Evolutionary conservation across 2,329 filamentous ascomycete species (phyloP).

Genomic region (Coleophoma cylindrospora): DNA sequence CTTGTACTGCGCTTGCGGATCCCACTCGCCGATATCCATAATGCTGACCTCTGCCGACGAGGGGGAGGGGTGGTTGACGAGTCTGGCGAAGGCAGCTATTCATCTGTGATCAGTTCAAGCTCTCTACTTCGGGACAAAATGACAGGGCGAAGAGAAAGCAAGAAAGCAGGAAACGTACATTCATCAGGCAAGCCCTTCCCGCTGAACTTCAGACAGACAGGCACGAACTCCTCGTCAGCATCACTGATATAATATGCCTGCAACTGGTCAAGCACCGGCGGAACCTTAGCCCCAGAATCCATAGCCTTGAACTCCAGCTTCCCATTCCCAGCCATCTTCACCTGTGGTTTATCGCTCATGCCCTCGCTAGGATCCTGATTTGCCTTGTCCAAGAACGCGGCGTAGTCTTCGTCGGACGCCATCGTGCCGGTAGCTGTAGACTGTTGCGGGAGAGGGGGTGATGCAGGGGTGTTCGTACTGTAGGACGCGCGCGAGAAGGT

Average conservation of each 20-base stretch:
- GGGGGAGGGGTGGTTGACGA: conserved; percentile 55
- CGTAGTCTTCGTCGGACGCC: conserved; percentile 78
- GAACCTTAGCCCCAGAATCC: conserved; percentile 53
- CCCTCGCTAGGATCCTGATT: conserved; percentile 72
- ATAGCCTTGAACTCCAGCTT: conserved; percentile 43
- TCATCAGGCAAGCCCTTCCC: conserved; percentile 53
- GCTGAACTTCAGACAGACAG: conserved; percentile 62
- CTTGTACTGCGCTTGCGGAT: conserved; percentile 64
- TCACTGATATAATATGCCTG: conserved; percentile 73
- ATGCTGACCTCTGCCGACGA: conserved; percentile 57
- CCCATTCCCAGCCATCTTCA: conserved; percentile 14
- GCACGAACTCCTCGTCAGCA: conserved; percentile 79
- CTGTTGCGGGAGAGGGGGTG: background rate
- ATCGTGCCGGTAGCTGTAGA: conserved; percentile 33
- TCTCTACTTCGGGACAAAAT: background rate
- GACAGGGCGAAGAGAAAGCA: conserved; percentile 5
- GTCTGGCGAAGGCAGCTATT: conserved; percentile 52
- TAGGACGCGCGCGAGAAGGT: background rate
- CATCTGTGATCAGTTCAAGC: too few species aligned
- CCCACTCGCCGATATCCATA: conserved; percentile 66
- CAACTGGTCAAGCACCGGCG: conserved; percentile 48
- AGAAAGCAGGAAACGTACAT: conserved; percentile 37
- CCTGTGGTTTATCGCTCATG: conserved; percentile 24
- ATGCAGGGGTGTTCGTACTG: background rate
- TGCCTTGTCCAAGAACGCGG: conserved; percentile 80